Base-by-base conservation (phyloP, 1,284 basidiomycete species). In the Naganishia cerealis region DNA sequence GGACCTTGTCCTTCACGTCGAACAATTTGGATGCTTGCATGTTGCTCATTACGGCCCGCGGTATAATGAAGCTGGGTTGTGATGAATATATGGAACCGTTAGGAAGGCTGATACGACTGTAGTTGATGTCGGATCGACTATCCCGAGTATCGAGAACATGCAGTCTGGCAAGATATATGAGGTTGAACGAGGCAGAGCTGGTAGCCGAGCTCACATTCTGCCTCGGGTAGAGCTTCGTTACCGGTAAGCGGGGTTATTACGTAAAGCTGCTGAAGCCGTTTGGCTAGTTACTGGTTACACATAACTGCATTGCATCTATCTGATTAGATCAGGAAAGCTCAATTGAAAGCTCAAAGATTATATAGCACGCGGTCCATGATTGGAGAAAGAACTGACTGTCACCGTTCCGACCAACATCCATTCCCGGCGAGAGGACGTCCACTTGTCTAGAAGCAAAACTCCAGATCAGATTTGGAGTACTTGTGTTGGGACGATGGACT, bases 1-100 rank as follows among this genome's bases (percentile, higher is more conserved):
- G 43, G 26, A 79, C 78, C 74, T 88, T 89, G 56, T 81, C 85
- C 59, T 83, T 79, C 67, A 88, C 86, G 65, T 80, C 75, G 77
- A 89, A 89, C 33, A 88, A 53, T 38, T 63, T 52, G 26, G 61
- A 39, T 54, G 61, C 61, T 21, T 63, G 61, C 61, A 63, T 63
- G 50, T 38, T 54, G 10, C 46, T 50, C 46, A 50, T 50, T 50
- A 9, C 24, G 46, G 46, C n/a, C 46, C 24, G 46, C 46, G 21
- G 7, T 50, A 2, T 7, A 7, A 5, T 50, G 46, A 2, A 50
- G n/a, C 5, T n/a, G 21, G 13, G 10, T 15, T 15, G 46, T n/a
- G 1, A 13, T 24, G 9, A 50, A 24, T 10, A 24, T 15, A 8
- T 6, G 18, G 6, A 46, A 15, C 43, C 9, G 15, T 1, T 50